These are phyloP conservation scores for Termitomyces sp. DNA, from an alignment of 768 basidiomycete genomes.

Conservation along the genomic window DNA sequence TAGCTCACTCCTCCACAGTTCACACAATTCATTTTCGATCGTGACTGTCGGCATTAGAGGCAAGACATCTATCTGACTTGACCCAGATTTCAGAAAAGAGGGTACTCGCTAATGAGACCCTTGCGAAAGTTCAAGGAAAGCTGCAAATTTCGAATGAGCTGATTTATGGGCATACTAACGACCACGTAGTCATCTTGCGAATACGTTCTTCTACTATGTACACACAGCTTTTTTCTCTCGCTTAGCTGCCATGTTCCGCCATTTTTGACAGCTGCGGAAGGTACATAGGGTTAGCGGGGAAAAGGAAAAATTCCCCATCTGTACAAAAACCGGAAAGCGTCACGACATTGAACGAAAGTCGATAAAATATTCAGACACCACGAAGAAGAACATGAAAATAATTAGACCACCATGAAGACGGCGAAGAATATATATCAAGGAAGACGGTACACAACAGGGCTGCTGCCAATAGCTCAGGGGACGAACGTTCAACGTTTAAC, in stretches of 20 bases:
- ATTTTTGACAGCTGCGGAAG: background rate
- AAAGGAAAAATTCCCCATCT: background rate
- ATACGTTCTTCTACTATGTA: background rate
- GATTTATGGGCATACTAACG: background rate
- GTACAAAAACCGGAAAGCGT: background rate
- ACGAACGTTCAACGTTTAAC: too few relatives aligned
- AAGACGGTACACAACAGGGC: too few relatives aligned
- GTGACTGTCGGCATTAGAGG: background rate
- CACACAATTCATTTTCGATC: background rate
- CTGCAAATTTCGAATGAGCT: too few relatives aligned
- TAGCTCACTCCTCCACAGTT: conserved; percentile 1
- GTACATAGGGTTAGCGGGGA: background rate
- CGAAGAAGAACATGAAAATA: too few relatives aligned
- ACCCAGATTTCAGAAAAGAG: background rate
- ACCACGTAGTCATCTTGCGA: background rate
- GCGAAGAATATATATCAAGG: too few relatives aligned
- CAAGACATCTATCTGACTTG: background rate
- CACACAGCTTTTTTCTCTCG: background rate
- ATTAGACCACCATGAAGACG: too few relatives aligned
- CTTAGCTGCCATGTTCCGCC: background rate
- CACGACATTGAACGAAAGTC: too few relatives aligned
- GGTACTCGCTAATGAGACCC: background rate
- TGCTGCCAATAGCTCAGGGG: too few relatives aligned
- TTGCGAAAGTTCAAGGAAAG: too few relatives aligned
- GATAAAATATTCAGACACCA: too few relatives aligned